Base-by-base conservation (phyloP, 2,329 filamentous ascomycete species). In the Beauveria scarabaeidicola region DNA sequence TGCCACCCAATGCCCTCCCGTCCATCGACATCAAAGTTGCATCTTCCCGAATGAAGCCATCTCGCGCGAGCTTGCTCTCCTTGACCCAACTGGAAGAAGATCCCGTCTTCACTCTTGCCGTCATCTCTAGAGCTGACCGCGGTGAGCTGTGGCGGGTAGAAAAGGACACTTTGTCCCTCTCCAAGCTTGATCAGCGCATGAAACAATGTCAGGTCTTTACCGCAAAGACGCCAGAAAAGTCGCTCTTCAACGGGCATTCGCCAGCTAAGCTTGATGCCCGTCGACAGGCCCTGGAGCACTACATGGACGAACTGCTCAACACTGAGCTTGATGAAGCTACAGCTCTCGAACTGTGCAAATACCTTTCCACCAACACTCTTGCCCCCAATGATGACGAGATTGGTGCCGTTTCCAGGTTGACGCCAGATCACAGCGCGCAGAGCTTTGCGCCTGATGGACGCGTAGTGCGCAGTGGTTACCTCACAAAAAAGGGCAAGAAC, bases 401-500 rank as follows among this genome's bases (percentile, higher is more conserved):
- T 2, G 68, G 67, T 13, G 67, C 67, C 3, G 61, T 66, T 19
- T 65, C 64, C 11, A 66, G 65, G 21, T 60, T 63, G 1, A 61
- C 61, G 17, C 61, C 65, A 4, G 70, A 71, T 52, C 64, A 60
- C 3, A 70, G 63, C 32, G 63, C 74, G 71, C 46, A 71, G 69
- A 58, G 70, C 68, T 75, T 77, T 3, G 83, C 85, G 0, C 79
- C 84, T 6, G 84, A 87, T 66, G 84, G 85, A 3, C 84, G 86
- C 52, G 85, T 88, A 9, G 80, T 86, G 61, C 91, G 90, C 69
- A 92, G 87, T 69, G 94, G 94, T 9, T 99, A 97, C 72, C 77
- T 99, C 53, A 97, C 94, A 2, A 99, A 99, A 77, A 85, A 90
- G 66, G 94, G 94, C 52, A 99, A 99, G 79, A 97, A 97, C 69